Base-by-base conservation (phyloP, 345 rosid genomes). In the Aquilaria malaccensis region DNA sequence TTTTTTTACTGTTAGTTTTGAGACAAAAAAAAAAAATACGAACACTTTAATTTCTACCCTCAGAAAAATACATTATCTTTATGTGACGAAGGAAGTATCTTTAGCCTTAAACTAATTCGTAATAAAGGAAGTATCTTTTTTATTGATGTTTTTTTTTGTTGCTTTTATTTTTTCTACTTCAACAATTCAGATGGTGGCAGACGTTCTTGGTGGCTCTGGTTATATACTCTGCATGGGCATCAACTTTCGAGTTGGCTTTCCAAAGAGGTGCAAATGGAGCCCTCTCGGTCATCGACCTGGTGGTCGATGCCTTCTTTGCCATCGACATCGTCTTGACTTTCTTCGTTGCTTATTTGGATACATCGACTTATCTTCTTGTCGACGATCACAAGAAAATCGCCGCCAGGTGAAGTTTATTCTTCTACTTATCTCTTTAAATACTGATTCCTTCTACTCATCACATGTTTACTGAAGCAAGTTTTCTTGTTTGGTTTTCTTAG, bases 161-260 rank as follows among this genome's bases (percentile, higher is more conserved):
- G 22, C 22, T 22, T 22, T 22, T 22, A 22, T 22, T 22, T 22
- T 22, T 22, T 22, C 22, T 22, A 22, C 22, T 22, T 22, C 1
- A 37, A 37, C 5, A 3, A 33, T 60, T 81, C 67, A 89, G 98
- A 67, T 71, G 69, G 76, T 89, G 99, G 99, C 90, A 89, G 58
- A 74, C 92, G 10, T 79, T 80, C 57, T 78, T 94, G 30, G 96
- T 89, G 66, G 67, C 68, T 14, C 66, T 94, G 62, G 96, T 89
- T 62, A 69, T 82, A 0, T 89, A 94, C 81, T 87, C 96, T 0
- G 89, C 96, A n/a, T 94, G 99, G 99, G 87, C 88, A 52, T 83
- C 97, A 13, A 76, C 81, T 1, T 94, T 94, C 37, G 95, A 87
- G 74, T 62, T 94, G 5, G 97, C 97, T 2, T 94, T 94, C 70